Conservation (phyloP, 148 eudicot genomes). For the Cornus controversa region DNA sequence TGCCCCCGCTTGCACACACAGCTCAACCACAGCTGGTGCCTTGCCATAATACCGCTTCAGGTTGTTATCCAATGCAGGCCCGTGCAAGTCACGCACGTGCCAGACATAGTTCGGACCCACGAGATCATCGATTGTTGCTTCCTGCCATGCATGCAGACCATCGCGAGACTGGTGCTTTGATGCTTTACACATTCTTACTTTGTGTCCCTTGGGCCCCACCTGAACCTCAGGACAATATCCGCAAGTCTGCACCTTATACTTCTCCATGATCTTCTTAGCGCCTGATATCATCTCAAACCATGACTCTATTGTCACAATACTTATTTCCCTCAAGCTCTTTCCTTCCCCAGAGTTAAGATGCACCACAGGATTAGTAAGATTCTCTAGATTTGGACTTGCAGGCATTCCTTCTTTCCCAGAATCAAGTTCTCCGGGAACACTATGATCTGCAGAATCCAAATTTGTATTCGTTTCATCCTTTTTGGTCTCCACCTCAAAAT, state of each 20-base stretch:
- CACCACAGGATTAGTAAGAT: conserved; percentile 20
- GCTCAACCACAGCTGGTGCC: conserved; percentile 63
- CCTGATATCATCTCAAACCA: conserved; percentile 69
- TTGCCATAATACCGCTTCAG: conserved; percentile 60
- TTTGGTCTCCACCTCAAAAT: conserved; percentile 38
- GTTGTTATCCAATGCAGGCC: conserved; percentile 42
- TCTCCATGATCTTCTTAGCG: conserved; percentile 51
- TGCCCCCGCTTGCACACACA: conserved; percentile 75
- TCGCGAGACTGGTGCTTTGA: conserved; percentile 65
- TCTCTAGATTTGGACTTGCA: conserved; percentile 7
- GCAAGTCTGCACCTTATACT: conserved; percentile 59
- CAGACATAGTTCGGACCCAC: conserved; percentile 71
- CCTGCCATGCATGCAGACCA: conserved; percentile 74
- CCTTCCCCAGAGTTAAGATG: conserved; percentile 15
- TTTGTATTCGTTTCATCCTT: conserved; percentile 10
- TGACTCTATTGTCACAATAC: conserved; percentile 39
- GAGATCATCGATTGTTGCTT: conserved; percentile 58
- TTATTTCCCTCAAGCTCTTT: conserved; percentile 23
- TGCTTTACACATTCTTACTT: conserved; percentile 63
- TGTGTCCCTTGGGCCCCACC: conserved; percentile 71
- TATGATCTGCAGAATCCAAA: background rate
- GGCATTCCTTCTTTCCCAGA: background rate
- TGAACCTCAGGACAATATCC: conserved; percentile 70
- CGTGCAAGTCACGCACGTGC: conserved; percentile 49
- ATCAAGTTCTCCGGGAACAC: background rate